Evolutionary conservation across 2,329 filamentous ascomycete genomes (phyloP), one percentile per base, ranked within the genome.

Genomic region (Ceratocystis lukuohia): DNA sequence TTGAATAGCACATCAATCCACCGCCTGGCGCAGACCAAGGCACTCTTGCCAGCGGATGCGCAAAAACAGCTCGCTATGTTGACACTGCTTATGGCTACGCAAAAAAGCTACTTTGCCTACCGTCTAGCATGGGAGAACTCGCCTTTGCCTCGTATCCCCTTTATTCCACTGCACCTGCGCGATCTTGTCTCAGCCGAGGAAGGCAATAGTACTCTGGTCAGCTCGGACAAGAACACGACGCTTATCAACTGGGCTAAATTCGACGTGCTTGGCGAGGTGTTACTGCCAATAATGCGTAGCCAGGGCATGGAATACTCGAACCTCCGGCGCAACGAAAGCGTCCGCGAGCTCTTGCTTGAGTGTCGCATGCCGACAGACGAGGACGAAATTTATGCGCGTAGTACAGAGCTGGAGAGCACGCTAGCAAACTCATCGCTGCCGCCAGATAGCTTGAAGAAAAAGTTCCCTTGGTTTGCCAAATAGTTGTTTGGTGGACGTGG

Each of bases 211-310:
- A 97, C 94, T 0, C 93, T 96, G 74, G 79, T 97, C 1, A 90
- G 88, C 6, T 80, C 83, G 1, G 81, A 84, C 68, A 84, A 80
- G 46, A 22, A 28, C 22, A 57, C 28, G 2, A 84, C 90, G 69
- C 81, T 89, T 64, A 89, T 99, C 74, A 97, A 97, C 74, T 99
- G 94, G 94, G 91, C 88, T 76, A 99, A 99, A 74, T 99, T 97
- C 72, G 93, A 97, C 75, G 88, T 99, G 41, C 86, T 97, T 76
- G 92, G 92, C 5, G 93, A 97, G 71, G 89, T 96, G 4, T 82
- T 97, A 65, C 80, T 96, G 68, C 88, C 90, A 1, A 86, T 99
- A 65, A 95, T 96, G 82, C 88, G 87, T 76, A 96, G 93, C 72
- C 92, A 97, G 75, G 88, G 89, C 65, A 85, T 85, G 62, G 86